These are phyloP conservation scores for Gonium pectorale DNA, from an alignment of 139 green algal genomes.

Conservation along the genomic window DNA sequence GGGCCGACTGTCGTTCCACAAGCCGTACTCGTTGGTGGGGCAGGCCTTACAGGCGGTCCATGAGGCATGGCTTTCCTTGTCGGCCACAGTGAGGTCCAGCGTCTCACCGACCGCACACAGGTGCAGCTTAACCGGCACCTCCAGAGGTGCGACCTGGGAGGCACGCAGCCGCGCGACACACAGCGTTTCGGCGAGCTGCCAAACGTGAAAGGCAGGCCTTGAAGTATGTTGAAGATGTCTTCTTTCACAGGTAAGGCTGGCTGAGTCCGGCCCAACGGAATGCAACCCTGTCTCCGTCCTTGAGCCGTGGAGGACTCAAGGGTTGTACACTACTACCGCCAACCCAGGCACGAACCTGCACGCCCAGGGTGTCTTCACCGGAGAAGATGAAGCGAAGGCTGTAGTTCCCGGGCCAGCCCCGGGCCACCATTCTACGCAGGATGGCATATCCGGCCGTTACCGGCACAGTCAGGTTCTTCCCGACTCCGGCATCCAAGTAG, in stretches of 20 bases:
- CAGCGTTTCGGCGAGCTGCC: too few relatives aligned
- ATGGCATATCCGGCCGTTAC: neutral
- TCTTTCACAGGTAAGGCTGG: too few relatives aligned
- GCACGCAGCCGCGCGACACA: too few relatives aligned
- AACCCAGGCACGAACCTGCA: too few relatives aligned
- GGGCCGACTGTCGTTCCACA: neutral
- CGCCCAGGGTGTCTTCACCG: neutral
- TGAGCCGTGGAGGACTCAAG: too few relatives aligned
- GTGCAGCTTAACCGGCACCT: neutral
- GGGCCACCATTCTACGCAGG: neutral
- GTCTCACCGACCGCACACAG: neutral
- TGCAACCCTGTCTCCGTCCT: too few relatives aligned
- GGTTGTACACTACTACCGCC: too few relatives aligned
- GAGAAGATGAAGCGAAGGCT: neutral
- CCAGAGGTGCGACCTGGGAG: neutral
- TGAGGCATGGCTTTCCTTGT: neutral
- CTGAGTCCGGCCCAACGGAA: too few relatives aligned
- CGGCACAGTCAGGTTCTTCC: neutral
- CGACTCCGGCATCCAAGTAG: neutral
- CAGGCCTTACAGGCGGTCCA: neutral
- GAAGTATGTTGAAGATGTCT: too few relatives aligned
- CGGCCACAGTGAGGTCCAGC: neutral
- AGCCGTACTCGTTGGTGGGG: neutral
- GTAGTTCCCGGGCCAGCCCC: conserved; percentile 2
- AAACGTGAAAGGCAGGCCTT: too few relatives aligned